phyloP scores from a whole-genome alignment of 2,329 filamentous ascomycete species.

The Simplicillium sp. region DNA sequence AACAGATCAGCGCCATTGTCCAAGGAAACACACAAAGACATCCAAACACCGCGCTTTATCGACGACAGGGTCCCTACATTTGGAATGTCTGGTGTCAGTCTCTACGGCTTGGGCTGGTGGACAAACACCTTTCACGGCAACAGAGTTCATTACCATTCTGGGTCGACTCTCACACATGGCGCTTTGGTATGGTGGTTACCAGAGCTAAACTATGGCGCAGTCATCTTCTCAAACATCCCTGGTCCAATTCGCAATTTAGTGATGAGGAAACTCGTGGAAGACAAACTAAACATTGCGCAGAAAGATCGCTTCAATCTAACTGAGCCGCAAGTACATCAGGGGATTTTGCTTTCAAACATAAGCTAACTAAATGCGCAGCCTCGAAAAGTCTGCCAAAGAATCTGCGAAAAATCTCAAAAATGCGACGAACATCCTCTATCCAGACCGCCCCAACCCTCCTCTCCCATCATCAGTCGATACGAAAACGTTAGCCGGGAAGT shows the following conservation, averaged over 20 bases:
- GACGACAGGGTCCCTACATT: constrained; percentile 15
- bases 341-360: no score
- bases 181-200: constrained; percentile 22
- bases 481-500: constrained; percentile 28
- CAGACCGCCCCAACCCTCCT: constrained; percentile 21
- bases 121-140: constrained; percentile 15
- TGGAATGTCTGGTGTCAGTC: constrained; percentile 1
- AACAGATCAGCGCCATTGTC: constrained; percentile 16
- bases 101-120: constrained; percentile 21
- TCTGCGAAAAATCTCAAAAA: constrained; percentile 15
- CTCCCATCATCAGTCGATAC: constrained; percentile 23
- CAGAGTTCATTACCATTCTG: constrained; percentile 18
- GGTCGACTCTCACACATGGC: constrained; percentile 16
- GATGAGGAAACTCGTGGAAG: constrained; percentile 18
- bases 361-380: neutral
- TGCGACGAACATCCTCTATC: constrained; percentile 25
- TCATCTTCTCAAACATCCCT: constrained; percentile 29
- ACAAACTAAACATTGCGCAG: constrained; percentile 14
- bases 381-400: neutral
- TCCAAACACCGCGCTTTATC: constrained; percentile 17
- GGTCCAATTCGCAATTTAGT: constrained; percentile 19
- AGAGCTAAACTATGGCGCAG: constrained; percentile 18
- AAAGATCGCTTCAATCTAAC: constrained; percentile 11
- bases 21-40: constrained; percentile 13
- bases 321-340: constrained; percentile 11